A percentile compares a stretch with the other conserved stretches of the same genome.
phyloP scores from a whole-genome alignment of 2,329 filamentous ascomycete genomes.

The Helicocarpus griseus region DNA sequence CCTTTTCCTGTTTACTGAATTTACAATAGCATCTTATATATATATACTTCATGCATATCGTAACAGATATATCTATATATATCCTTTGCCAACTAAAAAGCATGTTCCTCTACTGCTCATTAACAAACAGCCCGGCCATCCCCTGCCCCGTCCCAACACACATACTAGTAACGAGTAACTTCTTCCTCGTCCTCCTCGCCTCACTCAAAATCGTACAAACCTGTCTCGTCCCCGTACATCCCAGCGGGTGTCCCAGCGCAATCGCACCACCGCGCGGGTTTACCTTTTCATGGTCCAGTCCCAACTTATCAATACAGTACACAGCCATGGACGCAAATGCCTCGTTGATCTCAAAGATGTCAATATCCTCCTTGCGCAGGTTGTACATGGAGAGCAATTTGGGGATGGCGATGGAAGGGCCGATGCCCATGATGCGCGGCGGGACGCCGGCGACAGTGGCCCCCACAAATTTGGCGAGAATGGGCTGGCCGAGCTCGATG shows the following conservation, averaged over 20 bases:
- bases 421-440: constrained; percentile 92
- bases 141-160: constrained; percentile 61
- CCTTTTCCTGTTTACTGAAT: too few relatives aligned
- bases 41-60: background rate
- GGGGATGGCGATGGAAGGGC: constrained; percentile 49
- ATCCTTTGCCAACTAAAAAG: background rate
- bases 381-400: constrained; percentile 79
- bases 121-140: constrained; percentile 58
- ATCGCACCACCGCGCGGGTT: constrained; percentile 93
- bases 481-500: constrained; percentile 73
- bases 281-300: constrained; percentile 59
- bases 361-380: constrained; percentile 69
- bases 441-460: constrained; percentile 84
- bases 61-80: background rate
- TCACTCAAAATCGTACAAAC: constrained; percentile 87
- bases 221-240: constrained; percentile 79
- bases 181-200: constrained; percentile 74
- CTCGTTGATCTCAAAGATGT: constrained; percentile 92
- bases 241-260: constrained; percentile 81
- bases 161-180: constrained; percentile 87
- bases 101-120: constrained; percentile 43
- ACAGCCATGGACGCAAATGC: constrained; percentile 97
- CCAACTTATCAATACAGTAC: constrained; percentile 67
- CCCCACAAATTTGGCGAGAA: constrained; percentile 78
- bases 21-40: background rate